Evolutionary conservation across 139 green algal species (phyloP).

Genomic region (Chara braunii): DNA sequence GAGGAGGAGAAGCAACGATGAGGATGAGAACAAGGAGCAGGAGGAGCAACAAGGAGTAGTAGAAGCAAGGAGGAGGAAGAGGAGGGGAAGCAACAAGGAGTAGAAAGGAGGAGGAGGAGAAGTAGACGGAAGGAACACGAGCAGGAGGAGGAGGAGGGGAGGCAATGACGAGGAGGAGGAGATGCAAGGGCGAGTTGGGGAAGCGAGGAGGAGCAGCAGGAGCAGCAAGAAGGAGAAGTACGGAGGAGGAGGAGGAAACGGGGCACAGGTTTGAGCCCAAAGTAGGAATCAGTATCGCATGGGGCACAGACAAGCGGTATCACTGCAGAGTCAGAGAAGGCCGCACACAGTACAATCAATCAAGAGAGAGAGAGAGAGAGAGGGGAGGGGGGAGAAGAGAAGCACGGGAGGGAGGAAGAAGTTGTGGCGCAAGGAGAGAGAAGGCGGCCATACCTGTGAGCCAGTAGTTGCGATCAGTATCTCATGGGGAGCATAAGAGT

Average conservation of each 20-base stretch:
- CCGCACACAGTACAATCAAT: no score
- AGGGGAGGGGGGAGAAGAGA: not conserved
- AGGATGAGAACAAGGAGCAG: not conserved
- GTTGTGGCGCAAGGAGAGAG: not conserved
- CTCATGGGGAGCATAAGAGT: conserved; percentile 69
- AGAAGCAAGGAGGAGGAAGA: not conserved
- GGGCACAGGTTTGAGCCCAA: no score
- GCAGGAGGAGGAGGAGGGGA: not conserved
- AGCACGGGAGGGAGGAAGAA: conserved; percentile 1
- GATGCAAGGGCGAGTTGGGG: no score
- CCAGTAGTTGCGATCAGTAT: conserved; percentile 69
- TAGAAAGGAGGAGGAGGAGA: not conserved
- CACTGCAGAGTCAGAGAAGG: no score
- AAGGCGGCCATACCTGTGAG: conserved; percentile 24
- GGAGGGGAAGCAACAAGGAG: not conserved
- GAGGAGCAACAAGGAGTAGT: not conserved
- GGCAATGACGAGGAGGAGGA: not conserved
- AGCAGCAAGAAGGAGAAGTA: no score
- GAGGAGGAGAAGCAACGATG: conserved; percentile 2
- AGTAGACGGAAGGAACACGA: not conserved
- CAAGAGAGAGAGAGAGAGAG: no score
- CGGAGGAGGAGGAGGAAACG: no score
- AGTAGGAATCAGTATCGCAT: no score
- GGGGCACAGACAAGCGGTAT: no score
- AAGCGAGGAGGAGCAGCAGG: no score